Evolutionary conservation across 345 rosid genomes (phyloP), one percentile per base, ranked within the genome.

Genomic region (Alliaria petiolata): DNA sequence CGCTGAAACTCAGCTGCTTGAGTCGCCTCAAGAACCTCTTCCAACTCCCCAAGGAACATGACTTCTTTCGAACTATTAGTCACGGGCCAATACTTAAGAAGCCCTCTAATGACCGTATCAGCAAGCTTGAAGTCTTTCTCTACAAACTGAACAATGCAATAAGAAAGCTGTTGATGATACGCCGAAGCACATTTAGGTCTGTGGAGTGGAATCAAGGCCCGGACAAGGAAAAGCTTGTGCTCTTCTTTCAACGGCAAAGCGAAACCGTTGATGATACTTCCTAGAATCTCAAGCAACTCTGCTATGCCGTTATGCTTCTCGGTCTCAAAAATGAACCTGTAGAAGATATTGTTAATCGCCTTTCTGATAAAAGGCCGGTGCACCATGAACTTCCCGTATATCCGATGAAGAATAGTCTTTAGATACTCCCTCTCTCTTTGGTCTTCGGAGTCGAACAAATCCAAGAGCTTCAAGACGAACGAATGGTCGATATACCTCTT

Each of bases 171-270:
- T 63, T 89, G 92, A 58, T 87, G 92, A 75, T 87, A 89, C 75
- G 83, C 83, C 0, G 89, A 57, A 2, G 84, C 85, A 55, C 92
- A 82, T 73, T 83, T 87, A 53, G 91, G 87, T 76, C 85, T 87
- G 84, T 89, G 96, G 8, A 89, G 92, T 13, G 96, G 96, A 67
- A 89, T 89, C 82, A 89, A 73, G 3, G 86, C 92, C 31, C 92
- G 83, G 15, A 87, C 81, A 33, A 89, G 84, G 78, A 89, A 89
- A 13, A 89, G 86, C 62, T 89, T 89, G 76, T 89, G 96, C 74
- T 89, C 96, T 83, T 89, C 92, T 85, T 89, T 89, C 65, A 89
- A 81, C 12, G 96, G 96, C 80, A 89, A 78, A 65, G 96, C 90
- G 55, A 89, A 89, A 38, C 96, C 96, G 38, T 89, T 87, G 56